phyloP scores from a whole-genome alignment of 805 yeast genomes.

The Lipomyces japonicus region DNA sequence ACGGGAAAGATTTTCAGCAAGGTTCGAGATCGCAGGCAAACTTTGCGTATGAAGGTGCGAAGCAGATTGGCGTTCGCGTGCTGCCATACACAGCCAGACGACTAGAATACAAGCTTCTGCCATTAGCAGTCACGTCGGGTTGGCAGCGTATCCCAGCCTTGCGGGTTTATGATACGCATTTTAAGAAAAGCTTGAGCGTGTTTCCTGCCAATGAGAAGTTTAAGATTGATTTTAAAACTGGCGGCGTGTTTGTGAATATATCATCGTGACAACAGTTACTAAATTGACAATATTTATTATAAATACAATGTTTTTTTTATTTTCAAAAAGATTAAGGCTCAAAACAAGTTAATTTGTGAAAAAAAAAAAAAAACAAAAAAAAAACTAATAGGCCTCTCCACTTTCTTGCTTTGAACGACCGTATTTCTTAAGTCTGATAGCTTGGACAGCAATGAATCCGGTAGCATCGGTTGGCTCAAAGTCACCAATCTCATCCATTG shows the following conservation, averaged over 20 bases:
- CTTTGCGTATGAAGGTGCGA: constrained; percentile 42
- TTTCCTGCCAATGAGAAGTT: constrained; percentile 42
- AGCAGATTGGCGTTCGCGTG: constrained; percentile 43
- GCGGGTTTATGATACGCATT: constrained; percentile 64
- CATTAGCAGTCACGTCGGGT: constrained; percentile 32
- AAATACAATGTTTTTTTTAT: too few relatives aligned
- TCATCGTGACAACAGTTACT: constrained; percentile 3
- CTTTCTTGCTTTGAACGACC: constrained; percentile 91
- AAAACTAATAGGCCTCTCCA: constrained; percentile 44
- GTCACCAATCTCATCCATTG: constrained; percentile 98
- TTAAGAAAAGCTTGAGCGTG: constrained; percentile 58
- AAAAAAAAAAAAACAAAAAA: neutral
- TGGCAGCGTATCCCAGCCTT: constrained; percentile 52
- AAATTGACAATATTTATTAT: neutral
- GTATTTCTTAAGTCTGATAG: constrained; percentile 96
- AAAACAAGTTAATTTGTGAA: too few relatives aligned
- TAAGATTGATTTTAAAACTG: constrained; percentile 26
- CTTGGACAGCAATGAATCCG: constrained; percentile 96
- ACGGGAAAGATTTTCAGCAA: neutral
- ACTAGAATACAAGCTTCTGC: constrained; percentile 33
- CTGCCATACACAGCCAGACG: constrained; percentile 56
- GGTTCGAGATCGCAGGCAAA: constrained; percentile 19
- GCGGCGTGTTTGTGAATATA: constrained; percentile 22
- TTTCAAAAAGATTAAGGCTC: too few relatives aligned
- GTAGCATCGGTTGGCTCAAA: constrained; percentile 95